Percentiles rank a stretch among this genome's conserved stretches.
These are phyloP conservation scores for Claviceps sp. DNA, from an alignment of 2,329 filamentous ascomycete genomes.

Conservation along the genomic window DNA sequence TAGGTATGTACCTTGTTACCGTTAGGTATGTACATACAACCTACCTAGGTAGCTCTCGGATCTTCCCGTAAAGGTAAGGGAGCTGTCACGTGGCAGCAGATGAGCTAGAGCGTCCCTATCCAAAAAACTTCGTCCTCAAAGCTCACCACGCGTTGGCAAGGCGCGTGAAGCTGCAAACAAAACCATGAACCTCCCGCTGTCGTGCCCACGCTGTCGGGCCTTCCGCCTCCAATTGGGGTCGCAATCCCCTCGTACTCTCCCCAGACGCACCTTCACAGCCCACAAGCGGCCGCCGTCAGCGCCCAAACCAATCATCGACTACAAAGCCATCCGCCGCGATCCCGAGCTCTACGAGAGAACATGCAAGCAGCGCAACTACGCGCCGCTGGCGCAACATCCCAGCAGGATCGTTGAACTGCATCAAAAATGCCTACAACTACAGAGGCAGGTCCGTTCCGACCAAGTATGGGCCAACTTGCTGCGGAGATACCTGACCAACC, in stretches of 20 bases:
- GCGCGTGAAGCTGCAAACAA: not conserved
- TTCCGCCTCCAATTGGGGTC: not conserved
- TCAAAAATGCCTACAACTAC: constrained; percentile 44
- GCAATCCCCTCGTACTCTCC: not conserved
- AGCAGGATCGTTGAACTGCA: constrained; percentile 41
- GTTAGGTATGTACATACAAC: too few relatives aligned
- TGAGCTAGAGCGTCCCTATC: too few relatives aligned
- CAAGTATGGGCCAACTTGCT: constrained; percentile 55
- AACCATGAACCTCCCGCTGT: constrained; percentile 18
- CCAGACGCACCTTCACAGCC: constrained; percentile 13
- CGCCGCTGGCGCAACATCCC: constrained; percentile 37
- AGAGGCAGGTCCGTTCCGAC: constrained; percentile 44
- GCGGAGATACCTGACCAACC: constrained; percentile 39
- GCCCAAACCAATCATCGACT: constrained; percentile 66
- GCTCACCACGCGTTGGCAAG: too few relatives aligned
- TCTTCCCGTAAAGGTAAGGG: too few relatives aligned
- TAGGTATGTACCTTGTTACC: too few relatives aligned
- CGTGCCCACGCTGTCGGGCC: constrained; percentile 13
- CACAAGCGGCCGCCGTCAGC: constrained; percentile 50
- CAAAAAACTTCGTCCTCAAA: too few relatives aligned
- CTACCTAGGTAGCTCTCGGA: too few relatives aligned
- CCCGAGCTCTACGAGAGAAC: constrained; percentile 69
- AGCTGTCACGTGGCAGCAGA: too few relatives aligned
- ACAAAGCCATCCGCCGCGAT: constrained; percentile 83
- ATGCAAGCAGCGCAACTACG: constrained; percentile 76